These are phyloP conservation scores for Chrysosporium keratinophilum DNA, from an alignment of 2,329 filamentous ascomycete genomes.

Conservation along the genomic window DNA sequence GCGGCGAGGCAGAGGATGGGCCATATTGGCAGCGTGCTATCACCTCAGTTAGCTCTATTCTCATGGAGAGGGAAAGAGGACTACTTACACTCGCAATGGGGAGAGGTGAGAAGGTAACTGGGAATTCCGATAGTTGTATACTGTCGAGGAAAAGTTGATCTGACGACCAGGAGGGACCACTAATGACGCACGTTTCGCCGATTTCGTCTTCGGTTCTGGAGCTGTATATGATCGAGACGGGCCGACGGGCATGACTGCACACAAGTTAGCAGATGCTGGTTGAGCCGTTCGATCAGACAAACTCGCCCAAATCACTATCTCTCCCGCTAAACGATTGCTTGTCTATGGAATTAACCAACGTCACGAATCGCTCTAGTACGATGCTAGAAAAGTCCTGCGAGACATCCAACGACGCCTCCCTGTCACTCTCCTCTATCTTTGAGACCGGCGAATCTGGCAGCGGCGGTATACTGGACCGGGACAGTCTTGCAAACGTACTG, in stretches of 20 bases:
- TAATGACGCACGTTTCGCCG: slow-evolving; percentile 22
- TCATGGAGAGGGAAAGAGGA: neutral
- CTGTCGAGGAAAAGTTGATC: slow-evolving; percentile 60
- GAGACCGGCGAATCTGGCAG: neutral
- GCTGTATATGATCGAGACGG: slow-evolving; percentile 12
- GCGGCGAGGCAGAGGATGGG: slow-evolving; percentile 69
- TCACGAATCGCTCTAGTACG: slow-evolving; percentile 53
- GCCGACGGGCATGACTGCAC: slow-evolving; percentile 6
- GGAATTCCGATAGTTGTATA: slow-evolving; percentile 69
- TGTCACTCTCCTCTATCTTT: neutral
- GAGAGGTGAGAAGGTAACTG: slow-evolving; percentile 58
- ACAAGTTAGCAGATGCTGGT: neutral
- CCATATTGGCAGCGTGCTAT: slow-evolving; percentile 61
- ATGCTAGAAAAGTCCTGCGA: slow-evolving; percentile 42
- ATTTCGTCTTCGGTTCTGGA: slow-evolving; percentile 27
- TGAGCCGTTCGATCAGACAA: neutral
- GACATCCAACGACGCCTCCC: slow-evolving; percentile 30
- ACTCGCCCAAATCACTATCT: slow-evolving; percentile 26
- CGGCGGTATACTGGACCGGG: neutral
- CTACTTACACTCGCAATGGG: slow-evolving; percentile 44
- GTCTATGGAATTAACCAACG: slow-evolving; percentile 63
- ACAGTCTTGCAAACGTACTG: neutral
- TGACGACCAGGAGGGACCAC: slow-evolving; percentile 29
- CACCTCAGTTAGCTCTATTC: slow-evolving; percentile 6
- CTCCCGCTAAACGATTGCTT: slow-evolving; percentile 46